A percentile compares a stretch with the other conserved stretches of the same genome.
Conservation (phyloP, 345 rosid genomes). For the Pelargonium nanum region DNA sequence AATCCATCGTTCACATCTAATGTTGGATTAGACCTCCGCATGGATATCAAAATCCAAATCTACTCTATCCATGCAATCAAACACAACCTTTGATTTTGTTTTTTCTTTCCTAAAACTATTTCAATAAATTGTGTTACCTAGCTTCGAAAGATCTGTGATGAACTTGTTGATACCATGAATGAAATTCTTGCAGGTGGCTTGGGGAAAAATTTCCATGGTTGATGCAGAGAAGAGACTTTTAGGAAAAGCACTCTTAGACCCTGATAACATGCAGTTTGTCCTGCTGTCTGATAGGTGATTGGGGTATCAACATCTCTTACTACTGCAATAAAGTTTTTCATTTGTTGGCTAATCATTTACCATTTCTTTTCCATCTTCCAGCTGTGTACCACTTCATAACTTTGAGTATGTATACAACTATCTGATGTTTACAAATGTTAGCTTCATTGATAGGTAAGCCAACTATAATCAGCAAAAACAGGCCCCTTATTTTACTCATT, state of each 20-base stretch:
- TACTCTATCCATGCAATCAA: no score
- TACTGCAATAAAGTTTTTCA: conserved; percentile 1
- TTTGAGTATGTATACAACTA: conserved; percentile 80
- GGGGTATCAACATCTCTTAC: not conserved
- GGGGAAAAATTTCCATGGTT: conserved; percentile 93
- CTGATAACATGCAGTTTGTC: conserved; percentile 84
- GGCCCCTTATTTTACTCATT: not conserved
- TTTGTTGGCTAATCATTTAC: not conserved
- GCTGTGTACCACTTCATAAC: conserved; percentile 77
- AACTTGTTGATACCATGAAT: not conserved
- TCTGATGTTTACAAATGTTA: conserved; percentile 64
- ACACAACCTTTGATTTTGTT: no score
- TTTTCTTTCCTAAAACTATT: not conserved
- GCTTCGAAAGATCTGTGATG: not conserved
- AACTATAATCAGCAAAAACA: not conserved
- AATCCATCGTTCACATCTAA: no score
- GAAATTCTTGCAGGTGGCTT: conserved; percentile 42
- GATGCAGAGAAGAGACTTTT: conserved; percentile 85
- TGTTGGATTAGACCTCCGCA: no score
- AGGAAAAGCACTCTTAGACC: conserved; percentile 73
- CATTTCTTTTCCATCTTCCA: conserved; percentile 27
- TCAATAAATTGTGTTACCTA: not conserved
- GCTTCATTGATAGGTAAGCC: conserved; percentile 74
- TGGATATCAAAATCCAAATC: no score
- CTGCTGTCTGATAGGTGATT: conserved; percentile 87